Evolutionary conservation across 1,284 basidiomycete species (phyloP).

Genomic region (Cutaneotrichosporon cavernicola): DNA sequence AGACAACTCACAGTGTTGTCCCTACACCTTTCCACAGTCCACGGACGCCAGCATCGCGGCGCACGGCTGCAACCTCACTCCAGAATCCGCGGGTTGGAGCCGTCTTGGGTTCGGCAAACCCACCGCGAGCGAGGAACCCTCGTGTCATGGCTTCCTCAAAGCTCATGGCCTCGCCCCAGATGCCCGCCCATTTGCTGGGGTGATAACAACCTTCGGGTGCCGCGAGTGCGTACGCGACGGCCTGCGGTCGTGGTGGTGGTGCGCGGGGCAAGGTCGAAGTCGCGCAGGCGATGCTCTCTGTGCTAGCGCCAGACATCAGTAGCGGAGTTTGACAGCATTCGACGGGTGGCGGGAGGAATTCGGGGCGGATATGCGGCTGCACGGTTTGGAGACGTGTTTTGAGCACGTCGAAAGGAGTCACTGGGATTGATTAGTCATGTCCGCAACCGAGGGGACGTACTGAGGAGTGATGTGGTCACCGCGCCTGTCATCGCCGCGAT

Average conservation of each 20-base stretch:
- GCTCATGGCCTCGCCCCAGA: constrained; percentile 51
- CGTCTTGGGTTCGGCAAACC: constrained; percentile 21
- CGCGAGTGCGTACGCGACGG: constrained; percentile 11
- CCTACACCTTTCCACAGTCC: constrained; percentile 89
- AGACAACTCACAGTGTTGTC: constrained; percentile 69
- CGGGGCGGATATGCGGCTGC: constrained; percentile 35
- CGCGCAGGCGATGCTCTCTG: constrained; percentile 25
- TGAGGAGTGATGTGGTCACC: constrained; percentile 48
- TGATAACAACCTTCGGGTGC: constrained; percentile 49
- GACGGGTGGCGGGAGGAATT: constrained; percentile 21
- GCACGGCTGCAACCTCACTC: constrained; percentile 75
- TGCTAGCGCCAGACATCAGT: constrained; percentile 9
- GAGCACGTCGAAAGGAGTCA: constrained; percentile 55
- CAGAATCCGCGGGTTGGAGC: constrained; percentile 60
- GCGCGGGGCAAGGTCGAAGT: constrained; percentile 21
- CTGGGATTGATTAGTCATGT: constrained; percentile 28
- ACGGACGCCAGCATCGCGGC: constrained; percentile 69
- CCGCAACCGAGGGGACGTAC: constrained; percentile 34
- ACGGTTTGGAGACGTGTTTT: constrained; percentile 54
- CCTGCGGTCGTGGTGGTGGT: constrained; percentile 9
- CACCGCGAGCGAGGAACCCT: constrained; percentile 20
- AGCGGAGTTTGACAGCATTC: constrained; percentile 48
- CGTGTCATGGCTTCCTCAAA: constrained; percentile 39
- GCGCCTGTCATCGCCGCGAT: constrained; percentile 54
- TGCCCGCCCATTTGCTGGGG: constrained; percentile 52